Evolutionary conservation across 768 basidiomycete genomes (phyloP), one percentile per base, ranked within the genome.

Genomic region (Russula dissimulans): DNA sequence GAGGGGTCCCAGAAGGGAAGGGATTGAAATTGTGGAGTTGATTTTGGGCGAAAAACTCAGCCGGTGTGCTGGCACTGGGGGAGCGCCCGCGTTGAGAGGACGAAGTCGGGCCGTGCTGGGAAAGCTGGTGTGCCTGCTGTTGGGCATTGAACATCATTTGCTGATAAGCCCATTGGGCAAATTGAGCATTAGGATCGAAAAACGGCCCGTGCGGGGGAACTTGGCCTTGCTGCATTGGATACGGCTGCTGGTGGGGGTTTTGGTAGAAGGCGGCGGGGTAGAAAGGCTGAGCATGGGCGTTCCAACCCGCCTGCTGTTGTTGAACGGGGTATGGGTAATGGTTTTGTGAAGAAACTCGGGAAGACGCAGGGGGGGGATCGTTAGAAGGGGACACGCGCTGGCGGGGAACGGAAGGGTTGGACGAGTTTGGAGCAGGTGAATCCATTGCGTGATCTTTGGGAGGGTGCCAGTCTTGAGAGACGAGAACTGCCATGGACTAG

Each of bases 141-240:
- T 62, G 78, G 71, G 64, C 84, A 67, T 81, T 84, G 75, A 83
- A 87, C 84, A 92, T 84, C 89, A 91, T 91, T 68, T 91, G 89
- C 73, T 91, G 89, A 74, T 92, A 92, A 41, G 89, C 87, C 89
- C 90, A 92, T 71, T 89, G 87, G 3, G 88, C 85, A 58, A 84
- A 82, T 57, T 89, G 81, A 64, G 86, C 87, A 64, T 86, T 84
- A 14, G 86, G 87, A 72, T 91, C 87, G 67, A 84, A 89, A 70
- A 82, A 89, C n/a, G 79, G 79, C 64, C 76, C 71, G 66, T 81
- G 85, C 15, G 73, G 70, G 48, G 76, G 79, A 66, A 78, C 71
- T 67, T 75, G 78, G 60, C 60, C 69, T 48, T 70, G 71, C 54
- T 66, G 78, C 18, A 76, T 66, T 43, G 78, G 77, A 71, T 81